phyloP scores from a whole-genome alignment of 345 rosid species.

The Brassica carinata region DNA sequence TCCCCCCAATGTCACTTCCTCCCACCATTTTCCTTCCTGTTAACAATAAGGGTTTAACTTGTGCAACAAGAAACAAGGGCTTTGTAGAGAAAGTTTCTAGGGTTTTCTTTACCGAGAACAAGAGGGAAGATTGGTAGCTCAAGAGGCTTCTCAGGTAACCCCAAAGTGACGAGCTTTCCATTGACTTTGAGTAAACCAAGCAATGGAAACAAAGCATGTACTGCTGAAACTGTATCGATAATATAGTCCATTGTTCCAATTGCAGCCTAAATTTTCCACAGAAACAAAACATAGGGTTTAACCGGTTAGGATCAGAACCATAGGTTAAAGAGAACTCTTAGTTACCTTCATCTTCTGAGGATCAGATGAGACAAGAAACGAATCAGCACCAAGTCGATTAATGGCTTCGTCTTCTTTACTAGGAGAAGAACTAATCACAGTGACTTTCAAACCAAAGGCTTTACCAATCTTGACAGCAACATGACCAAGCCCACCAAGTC shows the following conservation, averaged over 20 bases:
- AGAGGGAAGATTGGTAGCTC: conserved; percentile 77
- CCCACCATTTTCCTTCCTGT: conserved; percentile 77
- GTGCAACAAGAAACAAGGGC: neutral
- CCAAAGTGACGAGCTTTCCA: conserved; percentile 74
- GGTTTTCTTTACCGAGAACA: conserved; percentile 51
- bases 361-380: neutral
- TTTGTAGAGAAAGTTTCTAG: neutral
- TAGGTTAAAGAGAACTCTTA: neutral
- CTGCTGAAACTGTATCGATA: conserved; percentile 84
- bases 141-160: conserved; percentile 78
- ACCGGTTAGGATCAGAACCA: neutral
- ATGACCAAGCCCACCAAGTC: neutral
- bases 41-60: neutral
- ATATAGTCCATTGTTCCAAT: conserved; percentile 76
- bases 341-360: neutral
- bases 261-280: conserved; percentile 53
- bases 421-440: neutral
- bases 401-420: neutral
- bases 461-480: neutral
- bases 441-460: neutral
- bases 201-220: conserved; percentile 69
- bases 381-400: neutral
- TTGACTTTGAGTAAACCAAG: conserved; percentile 67
- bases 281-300: neutral
- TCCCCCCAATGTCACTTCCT: conserved; percentile 75